Evolutionary conservation across 495 filamentous ascomycete species (phyloP), one percentile per base, ranked within the genome.

Genomic region (Xylaria telfairii): DNA sequence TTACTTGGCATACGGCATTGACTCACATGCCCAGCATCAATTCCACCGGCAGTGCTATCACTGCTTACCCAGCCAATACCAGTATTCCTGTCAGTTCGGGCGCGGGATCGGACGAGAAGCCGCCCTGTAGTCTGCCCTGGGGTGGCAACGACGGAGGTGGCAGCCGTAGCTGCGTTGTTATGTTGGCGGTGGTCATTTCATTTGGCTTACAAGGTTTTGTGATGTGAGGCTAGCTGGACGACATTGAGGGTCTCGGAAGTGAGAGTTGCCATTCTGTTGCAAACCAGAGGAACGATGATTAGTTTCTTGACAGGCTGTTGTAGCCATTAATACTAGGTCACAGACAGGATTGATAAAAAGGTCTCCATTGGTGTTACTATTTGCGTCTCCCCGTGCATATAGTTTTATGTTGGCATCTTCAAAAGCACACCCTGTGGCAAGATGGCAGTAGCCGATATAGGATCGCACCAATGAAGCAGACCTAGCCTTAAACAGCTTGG

Each of bases 181-280:
- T 74, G 74, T 7, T 74, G 32, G 59, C 54, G 12, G 56, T 56
- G 13, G 47, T 67, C 2, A 44, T 73, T 28, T 57, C 65, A n/a
- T 28, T 65, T 24, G n/a, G 57, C 17, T 41, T 60, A 17, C 63
- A 70, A 34, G 44, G 17, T 9, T 44, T 70, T n/a, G 19, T 65
- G 37, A 59, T 21, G 19, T 41, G 34, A 41, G 30, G 12, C 1
- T 1, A 37, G 42, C n/a, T 44, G 41, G 28, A 66, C 34, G 17
- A 41, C 15, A 15, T 44, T n/a, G 10, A 60, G 15, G 24, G 44
- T 32, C 4, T 63, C 15, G 37, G 34, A 26, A 34, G 3, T 28
- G 39, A 8, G 12, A 41, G 53, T 13, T 47, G 41, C 30, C n/a
- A 28, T 49, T 68, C 54, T 34, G 26, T 42, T 47, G 39, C 10